Evolutionary conservation across 257 asterid genomes (phyloP).

Genomic region (Solanum arcanum): DNA sequence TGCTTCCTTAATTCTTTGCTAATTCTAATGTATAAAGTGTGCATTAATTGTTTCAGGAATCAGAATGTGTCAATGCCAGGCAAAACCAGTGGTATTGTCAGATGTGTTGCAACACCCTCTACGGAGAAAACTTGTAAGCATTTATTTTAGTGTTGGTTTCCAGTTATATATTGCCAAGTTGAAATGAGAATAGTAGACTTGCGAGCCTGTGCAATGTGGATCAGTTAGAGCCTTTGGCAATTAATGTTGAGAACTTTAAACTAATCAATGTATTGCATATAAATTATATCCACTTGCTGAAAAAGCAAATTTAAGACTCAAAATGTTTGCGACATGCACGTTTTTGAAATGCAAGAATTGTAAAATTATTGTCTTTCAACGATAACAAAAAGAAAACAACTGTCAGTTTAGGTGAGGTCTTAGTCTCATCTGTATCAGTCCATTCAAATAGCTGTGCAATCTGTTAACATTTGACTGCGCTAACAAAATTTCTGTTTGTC

Average conservation of each 20-base stretch:
- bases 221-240: not conserved
- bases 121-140: slow-evolving; percentile 46
- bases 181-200: not conserved
- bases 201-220: not conserved
- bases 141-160: not conserved
- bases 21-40: not conserved
- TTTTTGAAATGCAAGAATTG: not conserved
- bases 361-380: not conserved
- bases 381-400: not conserved
- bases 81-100: slow-evolving; percentile 24
- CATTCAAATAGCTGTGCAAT: not conserved
- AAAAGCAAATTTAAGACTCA: not conserved
- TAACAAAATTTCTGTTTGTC: slow-evolving; percentile 11
- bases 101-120: slow-evolving; percentile 63
- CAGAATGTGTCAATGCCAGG: slow-evolving; percentile 33
- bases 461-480: not conserved
- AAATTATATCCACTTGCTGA: not conserved
- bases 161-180: not conserved
- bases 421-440: not conserved
- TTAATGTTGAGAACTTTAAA: not conserved
- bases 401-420: not conserved
- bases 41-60: slow-evolving; percentile 26
- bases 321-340: not conserved
- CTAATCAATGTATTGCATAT: not conserved
- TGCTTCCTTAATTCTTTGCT: not conserved